Conservation (phyloP, 768 basidiomycete species). For the Gloeopeniophorella convolvens region DNA sequence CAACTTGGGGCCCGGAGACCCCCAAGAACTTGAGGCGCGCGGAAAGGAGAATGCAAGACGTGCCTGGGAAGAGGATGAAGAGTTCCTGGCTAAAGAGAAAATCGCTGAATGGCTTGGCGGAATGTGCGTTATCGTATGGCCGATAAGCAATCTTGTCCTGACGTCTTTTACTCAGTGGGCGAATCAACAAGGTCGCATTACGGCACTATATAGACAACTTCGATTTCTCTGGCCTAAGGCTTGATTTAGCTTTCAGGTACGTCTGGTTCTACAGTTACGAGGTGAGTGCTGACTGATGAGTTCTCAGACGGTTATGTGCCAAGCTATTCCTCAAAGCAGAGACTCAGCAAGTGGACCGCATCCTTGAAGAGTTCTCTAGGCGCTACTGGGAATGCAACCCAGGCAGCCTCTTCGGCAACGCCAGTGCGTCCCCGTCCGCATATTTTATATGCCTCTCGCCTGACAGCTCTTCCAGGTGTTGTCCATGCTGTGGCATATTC, state of each 20-base stretch:
- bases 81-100: conserved; percentile 80
- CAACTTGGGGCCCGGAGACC: conserved; percentile 34
- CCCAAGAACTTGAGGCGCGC: conserved; percentile 50
- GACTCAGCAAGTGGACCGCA: conserved; percentile 96
- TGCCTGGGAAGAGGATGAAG: conserved; percentile 84
- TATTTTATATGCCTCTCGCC: conserved; percentile 6
- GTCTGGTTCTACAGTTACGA: neutral
- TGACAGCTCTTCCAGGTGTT: conserved; percentile 47
- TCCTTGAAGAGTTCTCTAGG: conserved; percentile 84
- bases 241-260: conserved; percentile 89
- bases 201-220: conserved; percentile 82
- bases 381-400: conserved; percentile 94
- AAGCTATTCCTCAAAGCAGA: conserved; percentile 94
- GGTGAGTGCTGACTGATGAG: neutral
- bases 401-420: conserved; percentile 67
- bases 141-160: neutral
- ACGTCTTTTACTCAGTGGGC: conserved; percentile 42
- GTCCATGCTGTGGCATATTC: conserved; percentile 96
- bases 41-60: conserved; percentile 69
- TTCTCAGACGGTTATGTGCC: conserved; percentile 69
- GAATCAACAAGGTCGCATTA: conserved; percentile 68
- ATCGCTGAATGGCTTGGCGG: conserved; percentile 97
- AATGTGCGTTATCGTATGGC: conserved; percentile 51
- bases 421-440: conserved; percentile 48
- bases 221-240: conserved; percentile 73